These are phyloP conservation scores for Podospora sp. DNA, from an alignment of 495 filamentous ascomycete genomes.

Conservation along the genomic window DNA sequence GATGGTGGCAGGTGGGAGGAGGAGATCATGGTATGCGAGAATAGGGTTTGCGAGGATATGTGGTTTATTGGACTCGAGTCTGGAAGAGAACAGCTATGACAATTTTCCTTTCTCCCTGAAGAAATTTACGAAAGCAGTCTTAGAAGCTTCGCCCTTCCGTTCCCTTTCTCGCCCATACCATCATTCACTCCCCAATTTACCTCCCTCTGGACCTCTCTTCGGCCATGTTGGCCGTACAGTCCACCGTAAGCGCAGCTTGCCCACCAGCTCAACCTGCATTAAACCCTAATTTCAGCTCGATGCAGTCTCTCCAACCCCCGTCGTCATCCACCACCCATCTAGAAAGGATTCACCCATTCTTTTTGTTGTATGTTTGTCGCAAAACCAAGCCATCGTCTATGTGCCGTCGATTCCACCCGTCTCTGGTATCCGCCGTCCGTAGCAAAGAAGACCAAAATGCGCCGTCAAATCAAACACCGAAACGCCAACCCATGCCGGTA, in stretches of 20 bases:
- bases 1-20: too few relatives aligned
- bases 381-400: not conserved
- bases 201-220: not conserved
- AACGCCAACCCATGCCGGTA: not conserved
- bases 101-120: not conserved
- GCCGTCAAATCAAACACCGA: not conserved
- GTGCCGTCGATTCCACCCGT: not conserved
- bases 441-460: not conserved
- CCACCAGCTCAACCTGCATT: not conserved
- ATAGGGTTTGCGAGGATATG: too few relatives aligned
- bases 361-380: not conserved
- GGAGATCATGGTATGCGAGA: too few relatives aligned
- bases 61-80: too few relatives aligned
- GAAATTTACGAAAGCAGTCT: not conserved
- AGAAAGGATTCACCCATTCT: not conserved
- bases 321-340: not conserved
- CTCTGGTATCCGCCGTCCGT: not conserved
- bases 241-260: not conserved
- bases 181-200: not conserved
- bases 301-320: not conserved
- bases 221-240: not conserved
- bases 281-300: too few relatives aligned
- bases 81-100: not conserved
- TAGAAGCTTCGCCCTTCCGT: not conserved
- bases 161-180: not conserved